Conservation (phyloP, 1,284 basidiomycete genomes). For the Spongispora temasekensis region DNA sequence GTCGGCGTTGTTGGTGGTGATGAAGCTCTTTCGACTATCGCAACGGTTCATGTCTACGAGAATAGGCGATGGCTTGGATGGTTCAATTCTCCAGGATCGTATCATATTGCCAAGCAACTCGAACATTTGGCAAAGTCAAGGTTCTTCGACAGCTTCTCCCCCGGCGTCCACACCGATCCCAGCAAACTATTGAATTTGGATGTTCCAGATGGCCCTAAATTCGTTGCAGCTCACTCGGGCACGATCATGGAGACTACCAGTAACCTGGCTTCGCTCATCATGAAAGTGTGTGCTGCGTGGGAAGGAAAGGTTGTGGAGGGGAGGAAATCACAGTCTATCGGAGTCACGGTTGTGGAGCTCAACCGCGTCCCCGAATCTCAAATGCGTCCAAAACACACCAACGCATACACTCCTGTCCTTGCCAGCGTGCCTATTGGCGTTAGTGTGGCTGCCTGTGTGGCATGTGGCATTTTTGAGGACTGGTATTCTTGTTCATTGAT, state of each 20-base stretch:
- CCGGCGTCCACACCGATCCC: constrained; percentile 32
- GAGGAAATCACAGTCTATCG: constrained; percentile 25
- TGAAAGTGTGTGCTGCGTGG: constrained; percentile 18
- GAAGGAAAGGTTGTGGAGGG: constrained; percentile 21
- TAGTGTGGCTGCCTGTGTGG: constrained; percentile 27
- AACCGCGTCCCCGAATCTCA: constrained; percentile 12
- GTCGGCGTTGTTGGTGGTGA: constrained; percentile 37
- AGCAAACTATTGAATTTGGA: constrained; percentile 31
- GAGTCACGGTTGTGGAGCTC: constrained; percentile 29
- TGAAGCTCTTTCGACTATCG: constrained; percentile 38
- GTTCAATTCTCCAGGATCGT: constrained; percentile 41
- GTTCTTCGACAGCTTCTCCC: constrained; percentile 34
- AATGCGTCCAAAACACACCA: constrained; percentile 23
- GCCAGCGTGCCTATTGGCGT: constrained; percentile 29
- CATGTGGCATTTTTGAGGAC: constrained; percentile 24
- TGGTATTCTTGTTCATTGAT: constrained; percentile 35
- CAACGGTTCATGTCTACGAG: constrained; percentile 35
- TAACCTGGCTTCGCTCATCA: constrained; percentile 27
- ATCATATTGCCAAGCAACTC: constrained; percentile 34
- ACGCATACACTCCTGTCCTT: constrained; percentile 23
- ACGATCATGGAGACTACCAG: constrained; percentile 30
- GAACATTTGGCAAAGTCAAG: constrained; percentile 28
- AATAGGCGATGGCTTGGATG: constrained; percentile 34
- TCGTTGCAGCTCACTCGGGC: constrained; percentile 31
- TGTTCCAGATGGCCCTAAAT: constrained; percentile 29